Base-by-base conservation (phyloP, 2,329 filamentous ascomycete species). In the Hypoxylon sp. region DNA sequence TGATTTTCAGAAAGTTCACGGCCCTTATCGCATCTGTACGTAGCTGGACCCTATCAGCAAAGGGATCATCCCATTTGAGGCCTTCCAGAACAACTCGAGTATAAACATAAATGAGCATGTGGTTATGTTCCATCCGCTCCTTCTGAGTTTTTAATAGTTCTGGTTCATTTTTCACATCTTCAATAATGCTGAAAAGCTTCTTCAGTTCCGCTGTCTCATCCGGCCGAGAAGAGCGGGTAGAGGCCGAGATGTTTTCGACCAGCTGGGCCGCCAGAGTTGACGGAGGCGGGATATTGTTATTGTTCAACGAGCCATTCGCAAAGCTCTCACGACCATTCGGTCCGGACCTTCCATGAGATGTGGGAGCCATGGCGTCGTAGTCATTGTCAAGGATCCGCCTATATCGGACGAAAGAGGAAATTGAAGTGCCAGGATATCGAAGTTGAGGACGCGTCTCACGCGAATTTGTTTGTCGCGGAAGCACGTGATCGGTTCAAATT, bases 211-310 rank as follows among this genome's bases (percentile, higher is more conserved):
- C 89, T 65, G 89, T 90, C 73, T 91, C 90, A 74, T 91, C 87
- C 57, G 87, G 87, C 74, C 87, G 86, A 58, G 87, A 86, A 48
- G 87, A 88, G 68, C 85, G 86, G 56, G 87, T 85, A 54, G 88
- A 87, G 22, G 91, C 87, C 47, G 91, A 89, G 69, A 94, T 90
- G 78, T 93, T 93, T 77, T 93, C 91, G 70, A 96, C 93, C 63
- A 98, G 90, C 79, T 97, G 93, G 11, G 93, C 93, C 57, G 94
- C 94, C 75, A 97, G 86, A 9, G 94, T 97, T 14, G 94, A 97
- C 11, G 94, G 92, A 42, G 90, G 89, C 50, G 83, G 82, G 9
- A 65, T 76, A 58, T 76, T 71, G 37, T 62, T 70, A 37, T 65
- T 68, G 37, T 73, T 67, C 57, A 75, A 57, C 31, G 54, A 56